Evolutionary conservation across 2,329 filamentous ascomycete genomes (phyloP), one percentile per base, ranked within the genome.

Genomic region (Emmonsiellopsis sp.): DNA sequence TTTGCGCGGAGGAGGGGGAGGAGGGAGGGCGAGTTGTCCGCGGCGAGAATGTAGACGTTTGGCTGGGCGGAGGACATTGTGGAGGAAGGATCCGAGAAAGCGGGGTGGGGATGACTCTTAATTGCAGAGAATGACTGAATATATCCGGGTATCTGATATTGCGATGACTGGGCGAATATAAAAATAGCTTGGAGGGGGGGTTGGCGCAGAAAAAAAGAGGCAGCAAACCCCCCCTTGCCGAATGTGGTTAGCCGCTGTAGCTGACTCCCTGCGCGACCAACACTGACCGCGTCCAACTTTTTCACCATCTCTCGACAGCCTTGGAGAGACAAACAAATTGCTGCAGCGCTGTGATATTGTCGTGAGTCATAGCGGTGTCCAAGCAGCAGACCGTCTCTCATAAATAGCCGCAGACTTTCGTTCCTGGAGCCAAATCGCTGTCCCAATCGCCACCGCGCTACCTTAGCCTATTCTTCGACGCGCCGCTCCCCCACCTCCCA

Each of bases 11-110:
- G 83, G 61, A 91, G 82, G 54, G 83, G 76, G 57, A 95, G 76
- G 52, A 98, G 82, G 44, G 80, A 77, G 42, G 82, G 73, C 50
- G 86, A 86, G 64, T 89, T 86, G 69, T 95, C 92, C 56, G 92
- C 88, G 41, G 91, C 92, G 48, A 90, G 79, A 53, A 89, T 76
- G 67, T 85, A 89, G 1, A 79, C 79, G 63, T 89, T 91, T 40
- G 69, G 66, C 57, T 66, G 65, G 58, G 65, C 64, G 11, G 46
- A 26, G 46, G 46, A 38, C 46, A 49, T 49, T 37, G 31, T 3
- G 44, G 30, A 26, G 7, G 13, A 44, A 44, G 20, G 4, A 44
- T 15, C 30, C 10, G 16, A 26, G 20, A 7, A 26, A 10, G 15
- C 40, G n/a, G n/a, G 7, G 40, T 7, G 10, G n/a, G 40, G 15